phyloP scores from a whole-genome alignment of 2,329 filamentous ascomycete genomes.

The Ploettnerulaceae sp. region DNA sequence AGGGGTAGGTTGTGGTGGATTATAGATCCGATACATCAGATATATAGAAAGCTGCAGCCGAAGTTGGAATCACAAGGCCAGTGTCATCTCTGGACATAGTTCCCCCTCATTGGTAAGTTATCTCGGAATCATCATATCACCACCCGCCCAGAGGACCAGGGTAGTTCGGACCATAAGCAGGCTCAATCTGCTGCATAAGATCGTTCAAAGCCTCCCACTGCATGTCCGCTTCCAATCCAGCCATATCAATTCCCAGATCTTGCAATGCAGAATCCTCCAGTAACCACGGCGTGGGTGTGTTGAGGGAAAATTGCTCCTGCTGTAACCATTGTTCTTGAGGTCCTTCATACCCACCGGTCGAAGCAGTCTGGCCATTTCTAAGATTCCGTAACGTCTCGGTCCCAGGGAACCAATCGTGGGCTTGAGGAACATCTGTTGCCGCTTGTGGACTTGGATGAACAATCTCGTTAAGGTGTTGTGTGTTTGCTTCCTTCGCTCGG shows the following conservation, averaged over 20 bases:
- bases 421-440: not conserved
- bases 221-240: slow-evolving; percentile 7
- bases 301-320: slow-evolving; percentile 2
- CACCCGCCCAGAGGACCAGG: slow-evolving; percentile 1
- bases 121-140: not conserved
- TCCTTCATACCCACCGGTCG: not conserved
- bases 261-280: slow-evolving; percentile 11
- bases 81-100: too few relatives aligned
- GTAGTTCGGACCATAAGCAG: slow-evolving; percentile 1
- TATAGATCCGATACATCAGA: too few relatives aligned
- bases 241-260: slow-evolving; percentile 10
- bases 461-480: not conserved
- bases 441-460: too few relatives aligned
- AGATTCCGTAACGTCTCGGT: not conserved
- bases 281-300: slow-evolving; percentile 8
- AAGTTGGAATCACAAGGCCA: too few relatives aligned
- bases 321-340: not conserved
- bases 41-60: too few relatives aligned
- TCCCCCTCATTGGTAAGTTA: too few relatives aligned
- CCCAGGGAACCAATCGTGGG: slow-evolving; percentile 1
- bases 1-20: too few relatives aligned
- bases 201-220: slow-evolving; percentile 10
- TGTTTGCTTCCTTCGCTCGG: not conserved
- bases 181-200: slow-evolving; percentile 7
- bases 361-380: not conserved